phyloP scores from a whole-genome alignment of 208 protist genomes.

The Hexamita inflata region DNA sequence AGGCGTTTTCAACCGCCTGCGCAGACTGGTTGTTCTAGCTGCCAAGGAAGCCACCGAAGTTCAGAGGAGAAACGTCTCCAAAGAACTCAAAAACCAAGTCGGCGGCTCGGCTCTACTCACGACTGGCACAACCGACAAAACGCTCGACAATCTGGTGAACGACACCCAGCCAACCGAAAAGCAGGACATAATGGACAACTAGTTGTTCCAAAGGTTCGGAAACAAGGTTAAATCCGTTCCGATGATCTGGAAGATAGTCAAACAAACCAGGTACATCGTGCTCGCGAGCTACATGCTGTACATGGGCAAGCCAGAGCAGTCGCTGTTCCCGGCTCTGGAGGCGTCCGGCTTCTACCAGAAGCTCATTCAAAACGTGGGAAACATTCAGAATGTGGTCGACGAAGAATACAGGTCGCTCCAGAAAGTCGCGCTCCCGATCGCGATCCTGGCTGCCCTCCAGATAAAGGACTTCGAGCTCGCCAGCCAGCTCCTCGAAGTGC shows the following conservation, averaged over 20 bases:
- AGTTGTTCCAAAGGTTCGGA: no score
- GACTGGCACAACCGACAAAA: neutral
- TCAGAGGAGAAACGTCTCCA: neutral
- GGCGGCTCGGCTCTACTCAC: no score
- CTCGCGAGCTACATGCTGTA: conserved; percentile 14
- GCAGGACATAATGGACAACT: no score
- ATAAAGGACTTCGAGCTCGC: neutral
- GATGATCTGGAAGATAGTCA: neutral
- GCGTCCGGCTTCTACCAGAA: conserved; percentile 7
- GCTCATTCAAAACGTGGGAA: no score
- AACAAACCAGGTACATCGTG: conserved; percentile 24
- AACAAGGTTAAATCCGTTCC: no score
- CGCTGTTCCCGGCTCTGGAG: conserved; percentile 11
- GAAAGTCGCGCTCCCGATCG: neutral
- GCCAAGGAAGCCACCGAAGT: conserved; percentile 14
- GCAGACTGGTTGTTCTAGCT: conserved; percentile 8
- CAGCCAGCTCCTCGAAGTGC: neutral
- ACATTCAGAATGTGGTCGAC: no score
- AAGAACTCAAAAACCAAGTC: neutral
- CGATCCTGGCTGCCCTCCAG: neutral
- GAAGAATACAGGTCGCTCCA: neutral
- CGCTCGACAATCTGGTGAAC: neutral
- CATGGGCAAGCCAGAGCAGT: neutral
- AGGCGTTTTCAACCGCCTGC: neutral
- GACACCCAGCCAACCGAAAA: no score